Evolutionary conservation across 2,329 filamentous ascomycete genomes (phyloP), one percentile per base, ranked within the genome.

Genomic region (Nigrograna mackinnonii): DNA sequence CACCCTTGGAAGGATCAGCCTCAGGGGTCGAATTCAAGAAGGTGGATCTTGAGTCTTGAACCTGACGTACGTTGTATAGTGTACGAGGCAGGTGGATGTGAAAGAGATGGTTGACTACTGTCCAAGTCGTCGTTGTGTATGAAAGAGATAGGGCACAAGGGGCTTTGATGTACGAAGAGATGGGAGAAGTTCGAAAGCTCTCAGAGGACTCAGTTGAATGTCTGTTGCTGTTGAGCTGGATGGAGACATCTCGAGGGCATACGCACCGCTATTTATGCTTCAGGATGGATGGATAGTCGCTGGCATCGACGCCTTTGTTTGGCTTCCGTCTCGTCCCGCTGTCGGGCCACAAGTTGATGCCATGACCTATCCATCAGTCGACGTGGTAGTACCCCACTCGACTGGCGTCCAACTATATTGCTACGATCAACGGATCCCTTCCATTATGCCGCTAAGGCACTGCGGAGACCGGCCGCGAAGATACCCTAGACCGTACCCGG

Each of bases 361-460:
- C 54, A 65, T 67, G 58, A 47, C 56, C 64, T 55, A 54, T 66
- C 60, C 64, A 56, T 64, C 58, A 50, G 46, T 65, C 62, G 56
- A 66, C 60, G 60, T 66, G 67, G 66, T 70, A 57, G 55, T 55
- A 69, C 68, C 66, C 67, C 68, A 69, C 68, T 58, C 48, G 41
- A 43, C 50, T 17, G 44, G 49, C 54, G 57, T 66, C 72, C 72
- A 75, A 75, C 73, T 54, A 68, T 61, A 64, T 66, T 49, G 66
- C 67, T 59, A 67, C 71, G 67, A 72, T 73, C 64, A 55, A 62
- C 65, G 66, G 66, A 65, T 64, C 60, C 62, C 65, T 62, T 52
- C 66, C 66, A 53, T 66, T 66, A 58, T 65, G 64, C 65, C 70
- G 68, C 70, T 72, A 73, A 60, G 66, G 55, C 55, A 61, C 59